phyloP scores from a whole-genome alignment of 139 green algal genomes.

The Chlorella sp. region DNA sequence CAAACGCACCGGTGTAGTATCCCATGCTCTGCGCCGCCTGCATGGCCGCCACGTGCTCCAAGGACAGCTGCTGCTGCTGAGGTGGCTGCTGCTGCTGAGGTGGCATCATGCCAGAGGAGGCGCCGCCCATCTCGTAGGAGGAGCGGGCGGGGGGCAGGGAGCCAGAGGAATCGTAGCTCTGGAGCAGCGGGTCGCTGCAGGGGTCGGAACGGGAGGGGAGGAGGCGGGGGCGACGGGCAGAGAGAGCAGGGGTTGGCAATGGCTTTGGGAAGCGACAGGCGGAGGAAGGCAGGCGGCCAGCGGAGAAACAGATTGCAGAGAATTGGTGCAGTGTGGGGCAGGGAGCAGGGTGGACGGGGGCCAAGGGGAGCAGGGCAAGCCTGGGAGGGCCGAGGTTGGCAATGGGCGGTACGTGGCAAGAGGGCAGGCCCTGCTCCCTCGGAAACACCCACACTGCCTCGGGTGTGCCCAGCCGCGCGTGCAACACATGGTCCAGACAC shows the following conservation, averaged over 20 bases:
- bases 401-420: no score
- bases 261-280: neutral
- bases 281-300: neutral
- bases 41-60: slow-evolving; percentile 37
- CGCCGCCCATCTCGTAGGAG: slow-evolving; percentile 7
- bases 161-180: neutral
- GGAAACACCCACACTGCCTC: no score
- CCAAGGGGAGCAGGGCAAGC: no score
- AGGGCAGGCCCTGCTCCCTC: no score
- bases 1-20: neutral
- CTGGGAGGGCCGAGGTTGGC: no score
- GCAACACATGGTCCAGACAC: no score
- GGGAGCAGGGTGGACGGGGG: no score
- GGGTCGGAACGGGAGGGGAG: neutral
- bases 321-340: no score
- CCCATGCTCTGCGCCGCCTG: slow-evolving; percentile 28
- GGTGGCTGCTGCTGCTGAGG: neutral
- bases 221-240: neutral
- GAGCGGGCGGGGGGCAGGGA: neutral
- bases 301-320: no score
- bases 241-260: neutral
- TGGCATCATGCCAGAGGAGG: neutral
- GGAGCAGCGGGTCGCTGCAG: slow-evolving; percentile 14
- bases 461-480: no score
- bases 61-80: neutral